A percentile compares a stretch with the other conserved stretches of the same genome.
Conservation (phyloP, 345 rosid genomes). For the Acer negundo region DNA sequence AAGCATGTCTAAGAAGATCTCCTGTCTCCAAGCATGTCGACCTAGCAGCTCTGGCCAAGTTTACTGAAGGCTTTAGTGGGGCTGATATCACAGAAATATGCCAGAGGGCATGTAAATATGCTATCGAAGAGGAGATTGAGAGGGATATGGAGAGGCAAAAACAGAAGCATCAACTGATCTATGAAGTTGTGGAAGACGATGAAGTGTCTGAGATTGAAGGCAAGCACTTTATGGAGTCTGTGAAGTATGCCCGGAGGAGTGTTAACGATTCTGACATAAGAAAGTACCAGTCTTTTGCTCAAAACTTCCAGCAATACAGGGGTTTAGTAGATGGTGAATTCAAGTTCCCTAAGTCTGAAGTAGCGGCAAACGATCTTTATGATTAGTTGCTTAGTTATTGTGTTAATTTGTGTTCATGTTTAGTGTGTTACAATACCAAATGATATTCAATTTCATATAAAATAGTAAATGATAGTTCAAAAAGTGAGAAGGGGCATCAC, state of each 20-base stretch:
- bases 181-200: slow-evolving; percentile 17
- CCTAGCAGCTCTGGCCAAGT: slow-evolving; percentile 20
- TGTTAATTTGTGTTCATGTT: neutral
- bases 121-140: slow-evolving; percentile 22
- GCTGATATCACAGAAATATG: slow-evolving; percentile 20
- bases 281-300: slow-evolving; percentile 26
- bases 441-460: no score
- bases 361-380: neutral
- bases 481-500: no score
- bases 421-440: no score
- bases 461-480: no score
- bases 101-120: slow-evolving; percentile 16
- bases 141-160: slow-evolving; percentile 10
- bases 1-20: slow-evolving; percentile 25
- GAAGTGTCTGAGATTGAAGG: neutral
- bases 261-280: slow-evolving; percentile 19
- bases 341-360: neutral
- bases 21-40: slow-evolving; percentile 22
- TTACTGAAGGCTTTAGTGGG: slow-evolving; percentile 17
- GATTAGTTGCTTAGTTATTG: neutral
- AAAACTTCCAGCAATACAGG: slow-evolving; percentile 21
- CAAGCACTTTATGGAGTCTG: neutral
- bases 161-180: neutral
- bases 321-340: neutral
- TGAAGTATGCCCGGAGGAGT: slow-evolving; percentile 23